Base-by-base conservation (phyloP, 2,329 filamentous ascomycete genomes). In the Xylariaceae sp. region DNA sequence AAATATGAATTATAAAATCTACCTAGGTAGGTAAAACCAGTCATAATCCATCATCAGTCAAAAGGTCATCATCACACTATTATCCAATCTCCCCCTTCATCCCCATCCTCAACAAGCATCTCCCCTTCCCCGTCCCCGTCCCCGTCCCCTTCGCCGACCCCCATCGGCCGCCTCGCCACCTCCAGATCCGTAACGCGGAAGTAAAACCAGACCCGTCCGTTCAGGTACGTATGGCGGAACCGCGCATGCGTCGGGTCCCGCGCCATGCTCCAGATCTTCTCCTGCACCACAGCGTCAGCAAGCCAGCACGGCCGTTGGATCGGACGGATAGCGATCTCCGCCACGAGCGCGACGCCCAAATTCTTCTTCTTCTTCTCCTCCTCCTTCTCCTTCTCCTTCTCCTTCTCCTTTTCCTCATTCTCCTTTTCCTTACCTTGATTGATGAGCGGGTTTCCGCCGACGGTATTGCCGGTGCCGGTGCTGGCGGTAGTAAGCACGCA, bases 141-240 rank as follows among this genome's bases (percentile, higher is more conserved):
- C 32, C 35, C 35, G 8, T 11, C 8, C 32, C 19, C 19, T 19
- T 37, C 37, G 3, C 48, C 40, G 3, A 30, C 47, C 2, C 8
- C 19, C 8, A 55, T 31, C 3, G 46, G 56, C 11, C 58, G 42
- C 6, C 41, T 56, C 4, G 58, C 62, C 42, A 58, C 47, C 12
- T 59, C 41, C 19, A 46, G 40, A 11, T 64, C 41, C 2, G 57
- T 46, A 47, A 65, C 56, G 4, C 54, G 50, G 32, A 65, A 62
- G 26, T 31, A 52, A 35, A 64, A 63, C 62, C 59, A 64, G 7
- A 64, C 55, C n/a, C 42, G 50, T 1, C 60, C 61, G 3, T 56
- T 49, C 1, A 39, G 41, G 8, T 56, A 60, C 2, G 60, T 53
- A 32, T 62, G 53, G 1, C 58, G 55, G n/a, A 63, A 61, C 29